These are phyloP conservation scores for Niveomyces coronatus DNA, from an alignment of 2,329 filamentous ascomycete species.

Conservation along the genomic window DNA sequence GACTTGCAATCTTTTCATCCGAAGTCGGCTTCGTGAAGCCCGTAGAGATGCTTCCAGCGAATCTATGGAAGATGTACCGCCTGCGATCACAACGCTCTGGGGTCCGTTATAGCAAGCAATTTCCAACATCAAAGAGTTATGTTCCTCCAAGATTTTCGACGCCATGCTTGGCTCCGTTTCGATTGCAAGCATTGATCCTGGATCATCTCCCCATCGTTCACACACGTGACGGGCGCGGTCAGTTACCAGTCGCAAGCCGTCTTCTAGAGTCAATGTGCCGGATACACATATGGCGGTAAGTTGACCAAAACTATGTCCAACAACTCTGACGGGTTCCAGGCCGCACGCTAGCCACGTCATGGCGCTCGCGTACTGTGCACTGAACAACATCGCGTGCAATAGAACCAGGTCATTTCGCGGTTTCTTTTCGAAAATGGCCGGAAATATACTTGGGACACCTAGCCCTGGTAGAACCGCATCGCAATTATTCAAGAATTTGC, in stretches of 20 bases:
- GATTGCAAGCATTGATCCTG: conserved; percentile 24
- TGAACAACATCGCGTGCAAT: conserved; percentile 8
- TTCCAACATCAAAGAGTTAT: neutral
- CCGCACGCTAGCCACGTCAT: conserved; percentile 12
- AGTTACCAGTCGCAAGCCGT: conserved; percentile 21
- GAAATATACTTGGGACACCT: conserved; percentile 7
- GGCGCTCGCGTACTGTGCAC: conserved; percentile 11
- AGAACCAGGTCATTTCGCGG: neutral
- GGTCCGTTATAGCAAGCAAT: conserved; percentile 9
- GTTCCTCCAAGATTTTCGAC: neutral
- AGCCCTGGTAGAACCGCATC: too few species aligned
- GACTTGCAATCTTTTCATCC: conserved; percentile 6
- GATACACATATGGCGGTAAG: conserved; percentile 25
- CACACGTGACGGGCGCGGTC: conserved; percentile 23
- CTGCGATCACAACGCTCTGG: neutral
- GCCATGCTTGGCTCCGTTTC: conserved; percentile 4
- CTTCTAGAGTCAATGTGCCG: conserved; percentile 20
- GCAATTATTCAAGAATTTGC: too few species aligned
- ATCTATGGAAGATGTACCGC: neutral
- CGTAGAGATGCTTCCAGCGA: neutral
- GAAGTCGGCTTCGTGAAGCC: neutral
- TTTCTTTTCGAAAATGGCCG: neutral
- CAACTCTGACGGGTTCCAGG: conserved; percentile 4
- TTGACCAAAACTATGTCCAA: conserved; percentile 31
- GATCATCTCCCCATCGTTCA: conserved; percentile 23